Evolutionary conservation across 2,329 filamentous ascomycete species (phyloP), one percentile per base, ranked within the genome.

Genomic region (Penicillium sp.): DNA sequence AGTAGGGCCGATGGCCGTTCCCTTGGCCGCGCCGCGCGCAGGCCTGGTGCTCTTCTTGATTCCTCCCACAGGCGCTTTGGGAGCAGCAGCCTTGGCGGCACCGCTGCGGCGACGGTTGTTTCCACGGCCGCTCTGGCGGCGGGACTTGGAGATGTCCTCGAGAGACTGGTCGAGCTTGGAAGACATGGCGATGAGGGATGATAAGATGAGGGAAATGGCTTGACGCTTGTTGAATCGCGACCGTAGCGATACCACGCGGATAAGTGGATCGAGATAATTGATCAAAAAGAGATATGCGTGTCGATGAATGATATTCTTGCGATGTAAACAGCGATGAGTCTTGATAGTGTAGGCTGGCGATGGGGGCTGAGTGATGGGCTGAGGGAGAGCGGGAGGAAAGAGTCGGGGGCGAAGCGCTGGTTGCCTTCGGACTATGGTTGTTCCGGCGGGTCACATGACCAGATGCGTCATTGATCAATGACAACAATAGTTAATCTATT

Each of bases 161-260:
- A 99, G 90, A 80, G 91, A 92, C 81, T 95, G 88, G 76, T 97
- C 91, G 71, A 99, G 89, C 81, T 97, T 97, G 80, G 85, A 88
- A 81, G 91, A 90, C 91, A 96, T 96, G 65, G 67, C 88, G 66
- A 40, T 46, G n/a, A 57, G n/a, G 20, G 55, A 56, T 16, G 40
- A 59, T 50, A 53, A 30, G 42, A 57, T 45, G 47, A 30, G 38
- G 40, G 23, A 35, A 51, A 46, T 47, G 35, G 21, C 16, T 28
- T 21, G 54, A 30, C 35, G 35, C n/a, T 45, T 9, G 4, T 43
- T 43, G 18, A n/a, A 21, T 20, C 40, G 40, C 18, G 1, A 4
- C 20, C 1, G 20, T 20, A 43, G 40, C 40, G 35, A n/a, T 30
- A 30, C 26, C 26, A 30, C 26, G 26, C n/a, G n/a, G n/a, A n/a